phyloP scores from a whole-genome alignment of 805 yeast genomes.

The Lipomyces anomalus region DNA sequence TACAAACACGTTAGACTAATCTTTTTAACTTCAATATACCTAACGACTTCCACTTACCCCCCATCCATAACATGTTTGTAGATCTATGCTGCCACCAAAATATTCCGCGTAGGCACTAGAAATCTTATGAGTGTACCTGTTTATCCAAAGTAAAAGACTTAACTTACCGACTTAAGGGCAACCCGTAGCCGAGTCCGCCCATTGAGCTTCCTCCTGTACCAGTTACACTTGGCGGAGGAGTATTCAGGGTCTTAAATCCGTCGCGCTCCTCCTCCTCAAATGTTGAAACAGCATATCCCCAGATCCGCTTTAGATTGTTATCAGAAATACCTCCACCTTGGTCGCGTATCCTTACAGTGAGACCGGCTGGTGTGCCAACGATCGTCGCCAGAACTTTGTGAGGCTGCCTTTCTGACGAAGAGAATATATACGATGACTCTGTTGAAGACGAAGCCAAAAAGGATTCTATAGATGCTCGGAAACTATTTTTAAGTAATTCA shows the following conservation, averaged over 20 bases:
- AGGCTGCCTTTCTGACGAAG: slow-evolving; percentile 24
- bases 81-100: slow-evolving; percentile 62
- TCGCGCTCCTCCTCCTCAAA: slow-evolving; percentile 52
- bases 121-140: background rate
- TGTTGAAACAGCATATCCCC: slow-evolving; percentile 82
- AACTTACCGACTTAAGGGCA: slow-evolving; percentile 57
- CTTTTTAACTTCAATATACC: no score
- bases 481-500: slow-evolving; percentile 81
- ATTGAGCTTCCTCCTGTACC: slow-evolving; percentile 62
- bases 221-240: slow-evolving; percentile 44
- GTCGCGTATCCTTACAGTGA: slow-evolving; percentile 76
- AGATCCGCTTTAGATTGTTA: slow-evolving; percentile 57
- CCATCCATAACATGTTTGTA: slow-evolving; percentile 67
- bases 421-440: slow-evolving; percentile 17
- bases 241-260: slow-evolving; percentile 50
- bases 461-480: slow-evolving; percentile 81
- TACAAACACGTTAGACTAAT: no score
- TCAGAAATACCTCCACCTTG: slow-evolving; percentile 85
- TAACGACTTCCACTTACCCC: no score
- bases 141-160: background rate
- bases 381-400: slow-evolving; percentile 48
- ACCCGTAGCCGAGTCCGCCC: slow-evolving; percentile 96
- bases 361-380: slow-evolving; percentile 38
- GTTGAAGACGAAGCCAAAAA: slow-evolving; percentile 5
- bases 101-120: slow-evolving; percentile 60